Percentiles rank a stretch among this genome's conserved stretches.
Conservation (phyloP, 768 basidiomycete species). For the Termitomyces sp. region DNA sequence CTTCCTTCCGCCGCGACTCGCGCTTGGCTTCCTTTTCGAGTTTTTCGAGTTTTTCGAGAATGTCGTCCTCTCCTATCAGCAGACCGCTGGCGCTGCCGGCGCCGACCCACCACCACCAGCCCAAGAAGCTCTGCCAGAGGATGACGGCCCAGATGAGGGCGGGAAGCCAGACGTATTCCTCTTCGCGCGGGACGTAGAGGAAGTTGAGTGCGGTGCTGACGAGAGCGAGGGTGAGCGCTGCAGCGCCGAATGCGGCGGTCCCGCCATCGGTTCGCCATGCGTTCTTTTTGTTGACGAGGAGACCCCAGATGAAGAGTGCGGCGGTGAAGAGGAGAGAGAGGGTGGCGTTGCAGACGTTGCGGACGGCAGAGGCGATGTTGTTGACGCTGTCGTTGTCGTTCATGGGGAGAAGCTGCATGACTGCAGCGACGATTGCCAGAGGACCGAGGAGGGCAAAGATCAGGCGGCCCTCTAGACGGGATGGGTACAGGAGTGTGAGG, state of each 20-base stretch:
- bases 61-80: slow-evolving; percentile 41
- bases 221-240: slow-evolving; percentile 78
- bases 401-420: slow-evolving; percentile 81
- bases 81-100: slow-evolving; percentile 67
- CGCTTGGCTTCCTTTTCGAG: slow-evolving; percentile 50
- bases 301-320: slow-evolving; percentile 90
- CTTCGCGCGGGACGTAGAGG: slow-evolving; percentile 75
- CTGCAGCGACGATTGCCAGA: slow-evolving; percentile 76
- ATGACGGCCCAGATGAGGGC: slow-evolving; percentile 87
- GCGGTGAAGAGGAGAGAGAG: slow-evolving; percentile 92
- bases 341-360: slow-evolving; percentile 94
- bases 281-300: slow-evolving; percentile 79
- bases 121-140: slow-evolving; percentile 95
- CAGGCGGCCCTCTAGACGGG: slow-evolving; percentile 78
- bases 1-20: slow-evolving; percentile 39
- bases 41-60: slow-evolving; percentile 67
- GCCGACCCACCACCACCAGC: slow-evolving; percentile 99
- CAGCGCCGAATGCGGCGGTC: slow-evolving; percentile 88
- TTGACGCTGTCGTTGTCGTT: slow-evolving; percentile 35
- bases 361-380: slow-evolving; percentile 64
- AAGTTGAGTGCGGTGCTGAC: slow-evolving; percentile 84
- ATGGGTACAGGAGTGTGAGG: slow-evolving; percentile 91
- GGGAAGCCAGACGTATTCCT: slow-evolving; percentile 90
- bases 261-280: slow-evolving; percentile 98
- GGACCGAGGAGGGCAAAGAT: slow-evolving; percentile 87